These are phyloP conservation scores for Aspergillus steynii DNA, from an alignment of 495 filamentous ascomycete genomes.

Conservation along the genomic window DNA sequence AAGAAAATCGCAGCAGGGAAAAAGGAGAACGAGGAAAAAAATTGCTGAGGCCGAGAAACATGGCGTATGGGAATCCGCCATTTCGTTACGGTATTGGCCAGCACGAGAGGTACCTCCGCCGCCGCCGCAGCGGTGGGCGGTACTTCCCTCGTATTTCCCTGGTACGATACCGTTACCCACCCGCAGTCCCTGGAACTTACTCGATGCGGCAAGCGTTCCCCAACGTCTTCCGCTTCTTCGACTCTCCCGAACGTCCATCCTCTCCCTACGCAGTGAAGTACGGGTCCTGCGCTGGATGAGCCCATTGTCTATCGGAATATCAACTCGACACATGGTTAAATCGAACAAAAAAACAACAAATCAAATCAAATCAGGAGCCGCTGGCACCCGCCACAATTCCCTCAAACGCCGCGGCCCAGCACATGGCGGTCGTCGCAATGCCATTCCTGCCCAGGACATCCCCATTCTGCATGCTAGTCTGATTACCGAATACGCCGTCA, in stretches of 20 bases:
- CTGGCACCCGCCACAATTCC: constrained; percentile 17
- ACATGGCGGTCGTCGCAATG: constrained; percentile 2
- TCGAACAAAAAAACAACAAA: neutral
- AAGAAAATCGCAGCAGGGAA: neutral
- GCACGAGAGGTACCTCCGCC: neutral
- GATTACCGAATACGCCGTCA: constrained; percentile 20
- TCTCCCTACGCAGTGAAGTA: neutral
- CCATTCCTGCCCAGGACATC: constrained; percentile 13
- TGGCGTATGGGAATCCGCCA: neutral
- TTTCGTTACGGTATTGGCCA: neutral
- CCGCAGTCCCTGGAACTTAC: neutral
- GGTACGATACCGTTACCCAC: neutral
- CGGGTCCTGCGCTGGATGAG: too few relatives aligned
- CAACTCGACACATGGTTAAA: too few relatives aligned
- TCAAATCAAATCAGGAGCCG: neutral
- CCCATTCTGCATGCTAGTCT: constrained; percentile 9
- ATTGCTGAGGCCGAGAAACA: neutral
- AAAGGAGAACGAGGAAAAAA: neutral
- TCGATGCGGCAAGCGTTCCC: neutral
- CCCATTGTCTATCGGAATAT: too few relatives aligned
- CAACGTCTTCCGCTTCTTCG: neutral
- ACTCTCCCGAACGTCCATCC: neutral
- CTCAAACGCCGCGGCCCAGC: constrained; percentile 19
- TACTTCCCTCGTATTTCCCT: neutral
- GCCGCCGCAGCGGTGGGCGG: too few relatives aligned